Evolutionary conservation across 2,329 filamentous ascomycete species (phyloP).

Genomic region (Aspergillus japonicus): DNA sequence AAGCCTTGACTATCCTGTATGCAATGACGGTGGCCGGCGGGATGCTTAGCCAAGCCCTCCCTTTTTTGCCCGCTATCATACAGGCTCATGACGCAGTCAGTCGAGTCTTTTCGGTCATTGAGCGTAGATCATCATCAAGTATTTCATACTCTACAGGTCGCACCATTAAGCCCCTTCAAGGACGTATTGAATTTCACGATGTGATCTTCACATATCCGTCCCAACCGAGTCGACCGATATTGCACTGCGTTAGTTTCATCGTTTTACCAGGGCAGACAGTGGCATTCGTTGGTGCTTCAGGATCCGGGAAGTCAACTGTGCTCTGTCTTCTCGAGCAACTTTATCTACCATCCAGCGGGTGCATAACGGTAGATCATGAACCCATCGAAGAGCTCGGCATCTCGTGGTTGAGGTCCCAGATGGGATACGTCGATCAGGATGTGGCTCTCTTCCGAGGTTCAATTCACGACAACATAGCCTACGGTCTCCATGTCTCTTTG

Average conservation of each 20-base stretch:
- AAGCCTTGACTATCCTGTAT: slow-evolving; percentile 11
- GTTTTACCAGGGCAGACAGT: slow-evolving; percentile 44
- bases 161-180: slow-evolving; percentile 16
- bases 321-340: slow-evolving; percentile 69
- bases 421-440: slow-evolving; percentile 54
- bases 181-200: slow-evolving; percentile 40
- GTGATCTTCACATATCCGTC: slow-evolving; percentile 36
- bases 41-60: slow-evolving; percentile 13
- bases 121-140: slow-evolving; percentile 37
- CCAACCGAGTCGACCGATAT: slow-evolving; percentile 40
- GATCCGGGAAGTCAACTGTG: slow-evolving; percentile 72
- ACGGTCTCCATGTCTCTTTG: slow-evolving; percentile 41
- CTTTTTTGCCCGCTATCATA: slow-evolving; percentile 16
- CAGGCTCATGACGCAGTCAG: slow-evolving; percentile 12
- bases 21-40: slow-evolving; percentile 10
- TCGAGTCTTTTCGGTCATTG: slow-evolving; percentile 34
- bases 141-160: slow-evolving; percentile 27
- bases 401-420: slow-evolving; percentile 19
- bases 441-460: slow-evolving; percentile 78
- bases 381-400: slow-evolving; percentile 36
- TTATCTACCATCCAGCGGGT: slow-evolving; percentile 55
- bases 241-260: slow-evolving; percentile 32
- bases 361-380: slow-evolving; percentile 38
- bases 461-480: slow-evolving; percentile 74
- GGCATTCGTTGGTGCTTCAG: slow-evolving; percentile 71